Conservation (phyloP, 2,329 filamentous ascomycete genomes). For the Chaetomiaceae sp. region DNA sequence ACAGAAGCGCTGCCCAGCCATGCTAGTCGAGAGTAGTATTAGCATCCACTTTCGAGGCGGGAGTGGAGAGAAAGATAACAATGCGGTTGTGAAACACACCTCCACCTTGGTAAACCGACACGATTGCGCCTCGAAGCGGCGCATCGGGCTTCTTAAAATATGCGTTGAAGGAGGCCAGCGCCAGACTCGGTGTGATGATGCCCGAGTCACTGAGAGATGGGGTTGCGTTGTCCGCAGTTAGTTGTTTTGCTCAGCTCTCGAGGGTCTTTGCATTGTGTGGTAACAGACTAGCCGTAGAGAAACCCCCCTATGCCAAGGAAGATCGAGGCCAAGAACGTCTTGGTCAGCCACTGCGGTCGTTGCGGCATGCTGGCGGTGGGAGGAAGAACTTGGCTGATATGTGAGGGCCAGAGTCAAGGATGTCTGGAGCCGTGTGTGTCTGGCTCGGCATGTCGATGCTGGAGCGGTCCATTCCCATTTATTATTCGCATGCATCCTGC, state of each 20-base stretch:
- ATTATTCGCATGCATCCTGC: neutral
- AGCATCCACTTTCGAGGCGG: neutral
- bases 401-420: neutral
- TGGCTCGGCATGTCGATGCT: too few relatives aligned
- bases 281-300: conserved; percentile 36
- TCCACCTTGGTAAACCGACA: conserved; percentile 38
- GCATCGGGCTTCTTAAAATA: conserved; percentile 35
- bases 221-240: neutral
- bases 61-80: neutral
- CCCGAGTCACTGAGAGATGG: conserved; percentile 34
- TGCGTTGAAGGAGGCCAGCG: conserved; percentile 31
- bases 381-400: neutral
- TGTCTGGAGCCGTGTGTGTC: too few relatives aligned
- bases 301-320: conserved; percentile 39
- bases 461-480: neutral
- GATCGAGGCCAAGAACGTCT: conserved; percentile 36
- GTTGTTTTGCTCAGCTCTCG: too few relatives aligned
- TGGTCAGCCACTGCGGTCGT: conserved; percentile 30
- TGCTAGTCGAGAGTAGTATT: conserved; percentile 21
- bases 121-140: conserved; percentile 35
- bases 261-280: neutral
- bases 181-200: conserved; percentile 38
- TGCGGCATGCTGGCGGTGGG: neutral
- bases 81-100: conserved; percentile 20
- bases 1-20: conserved; percentile 39